Percentiles rank a stretch among this genome's conserved stretches.
These are phyloP conservation scores for Jacaranda copaia DNA, from an alignment of 257 asterid genomes.

Conservation along the genomic window DNA sequence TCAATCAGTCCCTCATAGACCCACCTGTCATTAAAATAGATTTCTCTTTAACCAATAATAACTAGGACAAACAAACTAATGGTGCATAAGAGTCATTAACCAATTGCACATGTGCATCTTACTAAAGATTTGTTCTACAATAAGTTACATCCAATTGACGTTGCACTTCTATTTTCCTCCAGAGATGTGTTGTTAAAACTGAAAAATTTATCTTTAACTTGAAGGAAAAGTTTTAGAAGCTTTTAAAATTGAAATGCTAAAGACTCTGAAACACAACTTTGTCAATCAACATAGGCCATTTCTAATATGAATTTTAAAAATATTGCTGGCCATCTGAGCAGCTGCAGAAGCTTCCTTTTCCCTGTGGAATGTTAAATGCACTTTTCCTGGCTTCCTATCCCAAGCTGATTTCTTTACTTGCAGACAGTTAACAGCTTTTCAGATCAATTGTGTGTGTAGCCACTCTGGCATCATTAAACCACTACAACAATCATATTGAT, in stretches of 20 bases:
- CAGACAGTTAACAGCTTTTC: slow-evolving; percentile 14
- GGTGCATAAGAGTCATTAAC: slow-evolving; percentile 2
- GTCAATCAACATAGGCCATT: slow-evolving; percentile 22
- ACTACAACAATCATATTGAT: slow-evolving; percentile 14
- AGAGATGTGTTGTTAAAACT: slow-evolving; percentile 6
- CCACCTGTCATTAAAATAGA: slow-evolving; percentile 71
- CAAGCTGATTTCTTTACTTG: slow-evolving; percentile 31
- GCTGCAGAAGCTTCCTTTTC: slow-evolving; percentile 24
- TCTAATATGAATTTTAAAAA: slow-evolving; percentile 8
- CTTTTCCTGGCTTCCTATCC: slow-evolving; percentile 28
- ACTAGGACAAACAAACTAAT: slow-evolving; percentile 7
- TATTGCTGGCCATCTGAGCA: slow-evolving; percentile 5
- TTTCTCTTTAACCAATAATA: slow-evolving; percentile 32
- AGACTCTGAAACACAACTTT: slow-evolving; percentile 5
- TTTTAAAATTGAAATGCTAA: slow-evolving; percentile 13
- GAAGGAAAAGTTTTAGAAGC: not conserved
- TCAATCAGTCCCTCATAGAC: slow-evolving; percentile 96
- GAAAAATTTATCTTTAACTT: not conserved
- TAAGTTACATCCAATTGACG: not conserved
- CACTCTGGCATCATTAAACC: slow-evolving; percentile 27
- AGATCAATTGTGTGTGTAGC: slow-evolving; percentile 16
- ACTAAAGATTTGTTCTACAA: slow-evolving; percentile 9
- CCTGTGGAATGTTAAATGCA: slow-evolving; percentile 10
- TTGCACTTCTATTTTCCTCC: slow-evolving; percentile 1
- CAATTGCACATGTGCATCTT: slow-evolving; percentile 1